Conservation (phyloP, 148 eudicot species). For the Cornus florida region DNA sequence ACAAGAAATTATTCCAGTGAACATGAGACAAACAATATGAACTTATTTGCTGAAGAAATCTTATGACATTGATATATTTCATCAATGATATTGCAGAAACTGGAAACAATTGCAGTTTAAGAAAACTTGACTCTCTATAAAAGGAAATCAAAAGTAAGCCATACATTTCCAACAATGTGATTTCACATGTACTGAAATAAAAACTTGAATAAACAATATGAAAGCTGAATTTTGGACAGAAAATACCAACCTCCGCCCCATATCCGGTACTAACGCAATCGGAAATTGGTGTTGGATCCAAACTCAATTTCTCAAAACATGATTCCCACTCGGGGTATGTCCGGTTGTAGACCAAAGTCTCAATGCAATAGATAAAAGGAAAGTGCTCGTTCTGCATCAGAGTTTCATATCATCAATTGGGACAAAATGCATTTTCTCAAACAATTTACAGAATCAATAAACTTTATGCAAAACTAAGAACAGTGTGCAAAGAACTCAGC, state of each 20-base stretch:
- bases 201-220: neutral
- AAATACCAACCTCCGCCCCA: slow-evolving; percentile 56
- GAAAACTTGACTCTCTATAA: neutral
- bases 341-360: slow-evolving; percentile 44
- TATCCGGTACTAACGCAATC: slow-evolving; percentile 44
- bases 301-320: slow-evolving; percentile 50
- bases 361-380: slow-evolving; percentile 69
- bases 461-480: neutral
- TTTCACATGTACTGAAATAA: neutral
- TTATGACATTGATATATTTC: neutral
- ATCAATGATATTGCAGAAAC: neutral
- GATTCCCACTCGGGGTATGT: slow-evolving; percentile 59
- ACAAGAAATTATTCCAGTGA: neutral
- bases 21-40: neutral
- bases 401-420: neutral
- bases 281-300: slow-evolving; percentile 46
- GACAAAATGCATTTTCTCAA: neutral
- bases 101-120: neutral
- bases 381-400: slow-evolving; percentile 61
- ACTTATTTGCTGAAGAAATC: neutral
- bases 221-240: neutral
- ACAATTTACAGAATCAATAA: neutral
- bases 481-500: neutral
- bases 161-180: neutral
- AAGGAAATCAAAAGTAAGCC: neutral